Evolutionary conservation across 176 grass and related monocot species (phyloP), one percentile per base, ranked within the genome.

Genomic region (Juncus effusus): DNA sequence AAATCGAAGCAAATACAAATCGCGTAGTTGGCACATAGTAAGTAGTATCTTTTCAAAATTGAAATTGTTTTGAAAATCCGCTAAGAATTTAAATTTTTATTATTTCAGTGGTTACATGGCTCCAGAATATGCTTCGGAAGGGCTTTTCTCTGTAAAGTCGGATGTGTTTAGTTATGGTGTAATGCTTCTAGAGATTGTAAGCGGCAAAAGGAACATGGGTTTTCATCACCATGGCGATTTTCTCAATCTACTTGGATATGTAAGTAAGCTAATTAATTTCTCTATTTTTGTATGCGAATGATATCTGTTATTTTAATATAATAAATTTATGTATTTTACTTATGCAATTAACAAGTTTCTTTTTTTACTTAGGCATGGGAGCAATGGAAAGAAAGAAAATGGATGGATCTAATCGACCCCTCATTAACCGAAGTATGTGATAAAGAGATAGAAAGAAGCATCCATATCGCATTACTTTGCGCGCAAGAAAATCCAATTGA

Each of bases 1-100:
- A 83, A 15, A 63, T 65, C 5, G 60, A 83, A 71, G 62, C 61
- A 56, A 64, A 38, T 16, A 83, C 81, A 19, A 78, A 8, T 13
- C 73, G 58, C 16, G 42, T 83, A 3, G 74, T 83, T 8, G 81
- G 81, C 58, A 83, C 81, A 45, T 83, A 74, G 81, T 83, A 55
- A 73, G 75, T 62, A 47, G 44, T 53, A 68, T 28, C 7, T 53
- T 8, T 15, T 7, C 53, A 55, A 14, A 13, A 45, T 83, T 41
- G 19, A 28, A 28, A 28, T 28, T 28, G 19, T 28, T 28, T 28
- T 28, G 19, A 28, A 28, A 28, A 0, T 28, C 19, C 19, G 19
- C 19, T 28, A 28, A 28, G 19, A 28, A 28, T 28, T 28, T 28
- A 0, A 28, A 28, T 28, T 28, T 28, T 28, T 1, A 1, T 28